Base-by-base conservation (phyloP, 208 protist species). In the Wallacemonas sp. region DNA sequence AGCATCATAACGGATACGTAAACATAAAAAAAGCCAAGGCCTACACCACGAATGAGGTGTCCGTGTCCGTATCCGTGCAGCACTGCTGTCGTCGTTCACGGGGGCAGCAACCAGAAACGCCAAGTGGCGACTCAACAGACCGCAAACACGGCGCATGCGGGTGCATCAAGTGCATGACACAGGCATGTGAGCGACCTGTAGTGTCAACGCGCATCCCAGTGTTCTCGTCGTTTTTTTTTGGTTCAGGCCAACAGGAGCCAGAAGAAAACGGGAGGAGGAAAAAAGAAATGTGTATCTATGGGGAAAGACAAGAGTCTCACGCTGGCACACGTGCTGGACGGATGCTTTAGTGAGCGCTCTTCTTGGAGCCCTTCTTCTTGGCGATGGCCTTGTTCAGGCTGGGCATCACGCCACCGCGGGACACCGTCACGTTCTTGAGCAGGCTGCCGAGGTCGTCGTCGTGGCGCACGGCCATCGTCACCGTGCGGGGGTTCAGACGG, bases 401-500 rank as follows among this genome's bases (percentile, higher is more conserved):
- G 65, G 87, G 87, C 81, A 93, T 76, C 68, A 93, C 87, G 57
- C 87, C 87, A 62, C 87, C 83, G 74, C 72, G 81, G 14, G 87
- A 88, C 66, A 93, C 30, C 11, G 87, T 93, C 81, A 93, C 87
- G 70, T 87, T 77, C 79, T 78, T 43, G 41, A 85, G 75, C 61
- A 85, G 75, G 33, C 66, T 60, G 68, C 80, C 75, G 39, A 85
- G 78, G 75, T 92, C 85, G 66, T 86, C 82, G 81, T 92, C 85
- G 76, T 92, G 81, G 80, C 85, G 85, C 75, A 88, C 82, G 6
- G 85, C 85, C 62, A 88, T 69, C 33, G 83, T 92, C 65, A 92
- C 70, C 17, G 77, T 88, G 83, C 82, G 85, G 43, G 82, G 85
- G 61, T 67, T 87, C 72, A 88, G 77, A 69, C 82, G 85, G 75